Evolutionary conservation across 2,329 filamentous ascomycete genomes (phyloP).

Genomic region (Penicillium concentricum): DNA sequence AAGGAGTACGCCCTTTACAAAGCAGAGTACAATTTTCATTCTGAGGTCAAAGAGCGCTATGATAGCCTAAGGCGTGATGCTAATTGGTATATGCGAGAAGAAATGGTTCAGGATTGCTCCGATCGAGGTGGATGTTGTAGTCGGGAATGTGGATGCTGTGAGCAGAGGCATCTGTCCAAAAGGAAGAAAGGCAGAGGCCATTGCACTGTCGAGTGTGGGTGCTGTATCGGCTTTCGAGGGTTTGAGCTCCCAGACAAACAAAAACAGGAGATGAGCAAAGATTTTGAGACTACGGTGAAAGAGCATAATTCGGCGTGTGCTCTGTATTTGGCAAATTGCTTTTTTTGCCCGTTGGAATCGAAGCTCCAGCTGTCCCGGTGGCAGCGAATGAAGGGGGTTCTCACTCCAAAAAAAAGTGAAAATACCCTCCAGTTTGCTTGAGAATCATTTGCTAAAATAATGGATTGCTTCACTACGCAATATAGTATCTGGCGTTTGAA

Average conservation of each 20-base stretch:
- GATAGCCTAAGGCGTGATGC: neutral
- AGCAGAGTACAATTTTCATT: neutral
- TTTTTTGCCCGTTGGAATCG: neutral
- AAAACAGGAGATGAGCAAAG: neutral
- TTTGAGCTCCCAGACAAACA: neutral
- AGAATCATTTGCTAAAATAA: no score
- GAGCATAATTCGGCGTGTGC: neutral
- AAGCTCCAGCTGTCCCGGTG: no score
- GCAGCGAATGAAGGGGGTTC: no score
- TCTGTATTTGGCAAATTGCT: neutral
- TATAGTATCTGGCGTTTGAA: no score
- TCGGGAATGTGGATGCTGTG: slow-evolving; percentile 12
- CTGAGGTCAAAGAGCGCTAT: no score
- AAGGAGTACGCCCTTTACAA: neutral
- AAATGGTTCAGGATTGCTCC: slow-evolving; percentile 5
- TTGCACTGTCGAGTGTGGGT: slow-evolving; percentile 11
- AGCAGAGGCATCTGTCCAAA: neutral
- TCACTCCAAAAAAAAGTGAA: no score
- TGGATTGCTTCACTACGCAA: no score
- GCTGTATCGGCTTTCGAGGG: slow-evolving; percentile 8
- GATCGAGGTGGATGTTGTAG: slow-evolving; percentile 12
- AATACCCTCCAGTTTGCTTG: no score
- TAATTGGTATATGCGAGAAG: slow-evolving; percentile 12
- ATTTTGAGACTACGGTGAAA: no score
- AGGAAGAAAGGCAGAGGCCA: slow-evolving; percentile 10